Percentiles rank a stretch among this genome's conserved stretches.
These are phyloP conservation scores for Leishmania gerbilli DNA, from an alignment of 208 protist species.

Conservation along the genomic window DNA sequence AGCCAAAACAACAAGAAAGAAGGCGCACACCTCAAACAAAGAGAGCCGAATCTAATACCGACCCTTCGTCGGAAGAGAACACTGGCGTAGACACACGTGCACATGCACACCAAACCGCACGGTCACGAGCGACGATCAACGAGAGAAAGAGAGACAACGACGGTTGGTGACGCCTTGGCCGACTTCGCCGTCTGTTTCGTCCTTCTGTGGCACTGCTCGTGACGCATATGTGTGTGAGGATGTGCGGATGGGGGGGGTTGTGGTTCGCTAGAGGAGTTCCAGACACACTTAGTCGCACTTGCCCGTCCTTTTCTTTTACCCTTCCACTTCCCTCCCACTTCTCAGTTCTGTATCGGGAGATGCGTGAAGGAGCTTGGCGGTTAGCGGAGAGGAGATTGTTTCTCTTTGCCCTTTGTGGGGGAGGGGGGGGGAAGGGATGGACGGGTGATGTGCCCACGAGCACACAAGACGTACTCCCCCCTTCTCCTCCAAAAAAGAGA, in stretches of 20 bases:
- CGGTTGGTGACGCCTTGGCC: not conserved
- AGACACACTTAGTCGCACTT: not conserved
- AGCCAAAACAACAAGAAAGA: not conserved
- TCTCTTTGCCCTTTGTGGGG: not conserved
- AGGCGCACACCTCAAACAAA: not conserved
- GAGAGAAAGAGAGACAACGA: not conserved
- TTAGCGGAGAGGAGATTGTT: too few relatives aligned
- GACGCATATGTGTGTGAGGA: not conserved
- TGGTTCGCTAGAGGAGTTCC: not conserved
- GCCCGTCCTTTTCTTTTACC: not conserved
- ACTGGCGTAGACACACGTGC: not conserved
- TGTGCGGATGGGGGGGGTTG: not conserved
- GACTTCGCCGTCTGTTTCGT: not conserved
- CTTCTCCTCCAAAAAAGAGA: not conserved
- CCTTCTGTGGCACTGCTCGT: not conserved
- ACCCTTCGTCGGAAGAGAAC: not conserved
- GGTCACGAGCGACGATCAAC: too few relatives aligned
- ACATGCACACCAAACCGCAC: not conserved
- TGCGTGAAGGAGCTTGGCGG: not conserved
- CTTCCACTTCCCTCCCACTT: not conserved
- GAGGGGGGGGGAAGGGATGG: not conserved
- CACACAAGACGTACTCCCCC: not conserved
- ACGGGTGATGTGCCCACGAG: not conserved
- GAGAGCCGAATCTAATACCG: not conserved
- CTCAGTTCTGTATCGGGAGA: not conserved